Conservation (phyloP, 768 basidiomycete species). For the Leccinum fibrillosum region DNA sequence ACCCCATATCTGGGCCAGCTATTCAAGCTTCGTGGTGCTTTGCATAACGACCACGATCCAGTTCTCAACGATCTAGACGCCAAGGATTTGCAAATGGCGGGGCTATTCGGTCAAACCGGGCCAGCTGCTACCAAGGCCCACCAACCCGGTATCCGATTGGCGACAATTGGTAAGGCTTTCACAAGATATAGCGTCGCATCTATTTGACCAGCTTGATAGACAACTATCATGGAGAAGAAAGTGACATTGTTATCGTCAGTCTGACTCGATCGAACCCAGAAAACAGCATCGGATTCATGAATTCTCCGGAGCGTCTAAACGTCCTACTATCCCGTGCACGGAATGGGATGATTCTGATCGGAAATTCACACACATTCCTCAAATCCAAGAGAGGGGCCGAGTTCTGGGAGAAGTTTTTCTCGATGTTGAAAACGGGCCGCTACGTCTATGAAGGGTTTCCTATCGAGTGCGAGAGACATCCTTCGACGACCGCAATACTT, state of each 20-base stretch:
- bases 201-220: constrained; percentile 36
- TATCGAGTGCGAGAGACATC: constrained; percentile 55
- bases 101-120: constrained; percentile 39
- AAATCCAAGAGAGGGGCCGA: constrained; percentile 49
- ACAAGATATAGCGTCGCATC: background rate
- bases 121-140: constrained; percentile 42
- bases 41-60: constrained; percentile 51
- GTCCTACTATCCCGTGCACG: constrained; percentile 73
- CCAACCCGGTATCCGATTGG: constrained; percentile 44
- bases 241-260: constrained; percentile 61
- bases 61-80: constrained; percentile 63
- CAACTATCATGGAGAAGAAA: constrained; percentile 78
- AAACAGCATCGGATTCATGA: constrained; percentile 69
- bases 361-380: constrained; percentile 60
- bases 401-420: constrained; percentile 52
- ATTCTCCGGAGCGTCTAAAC: constrained; percentile 64
- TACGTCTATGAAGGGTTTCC: constrained; percentile 64
- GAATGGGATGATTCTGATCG: constrained; percentile 62
- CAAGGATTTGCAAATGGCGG: constrained; percentile 55
- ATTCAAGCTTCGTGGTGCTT: constrained; percentile 40
- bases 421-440: constrained; percentile 35
- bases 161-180: constrained; percentile 56
- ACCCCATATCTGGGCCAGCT: constrained; percentile 73
- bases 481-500: constrained; percentile 37
- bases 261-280: constrained; percentile 58